phyloP scores from a whole-genome alignment of 1,284 basidiomycete genomes.

The Neotropicomus parvogracilis region DNA sequence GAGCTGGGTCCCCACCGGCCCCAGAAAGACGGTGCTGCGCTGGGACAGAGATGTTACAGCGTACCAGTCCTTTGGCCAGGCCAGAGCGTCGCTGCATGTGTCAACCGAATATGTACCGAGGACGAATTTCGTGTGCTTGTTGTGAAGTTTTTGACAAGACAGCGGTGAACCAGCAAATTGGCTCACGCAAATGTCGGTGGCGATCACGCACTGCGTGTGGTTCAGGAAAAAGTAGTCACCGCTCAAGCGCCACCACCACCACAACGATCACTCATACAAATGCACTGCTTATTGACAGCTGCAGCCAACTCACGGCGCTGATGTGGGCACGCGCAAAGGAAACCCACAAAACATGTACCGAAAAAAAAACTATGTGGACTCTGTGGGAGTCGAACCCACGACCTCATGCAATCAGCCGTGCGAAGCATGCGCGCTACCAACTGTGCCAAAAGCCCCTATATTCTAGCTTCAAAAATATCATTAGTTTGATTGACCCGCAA shows the following conservation, averaged over 20 bases:
- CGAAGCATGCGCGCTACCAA: slow-evolving; percentile 41
- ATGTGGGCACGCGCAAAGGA: too few relatives aligned
- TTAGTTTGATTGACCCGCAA: too few relatives aligned
- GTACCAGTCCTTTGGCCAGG: slow-evolving; percentile 45
- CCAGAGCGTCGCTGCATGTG: slow-evolving; percentile 56
- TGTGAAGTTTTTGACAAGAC: background rate
- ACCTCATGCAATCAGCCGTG: slow-evolving; percentile 34
- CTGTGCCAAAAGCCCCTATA: slow-evolving; percentile 33
- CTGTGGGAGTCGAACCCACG: slow-evolving; percentile 40
- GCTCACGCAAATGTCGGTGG: background rate
- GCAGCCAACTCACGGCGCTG: too few relatives aligned
- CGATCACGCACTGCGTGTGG: background rate
- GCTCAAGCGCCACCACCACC: background rate
- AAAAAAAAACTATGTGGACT: slow-evolving; percentile 33
- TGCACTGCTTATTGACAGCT: too few relatives aligned
- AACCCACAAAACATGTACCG: background rate
- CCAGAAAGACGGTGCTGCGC: slow-evolving; percentile 34
- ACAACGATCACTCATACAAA: too few relatives aligned
- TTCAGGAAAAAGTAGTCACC: background rate
- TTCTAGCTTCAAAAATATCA: background rate
- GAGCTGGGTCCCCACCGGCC: slow-evolving; percentile 42
- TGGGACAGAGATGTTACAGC: slow-evolving; percentile 46
- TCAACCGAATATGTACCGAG: slow-evolving; percentile 1
- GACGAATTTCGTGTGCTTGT: background rate
- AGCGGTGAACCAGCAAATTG: background rate